These are phyloP conservation scores for Mycena polygramma DNA, from an alignment of 768 basidiomycete species.

Conservation along the genomic window DNA sequence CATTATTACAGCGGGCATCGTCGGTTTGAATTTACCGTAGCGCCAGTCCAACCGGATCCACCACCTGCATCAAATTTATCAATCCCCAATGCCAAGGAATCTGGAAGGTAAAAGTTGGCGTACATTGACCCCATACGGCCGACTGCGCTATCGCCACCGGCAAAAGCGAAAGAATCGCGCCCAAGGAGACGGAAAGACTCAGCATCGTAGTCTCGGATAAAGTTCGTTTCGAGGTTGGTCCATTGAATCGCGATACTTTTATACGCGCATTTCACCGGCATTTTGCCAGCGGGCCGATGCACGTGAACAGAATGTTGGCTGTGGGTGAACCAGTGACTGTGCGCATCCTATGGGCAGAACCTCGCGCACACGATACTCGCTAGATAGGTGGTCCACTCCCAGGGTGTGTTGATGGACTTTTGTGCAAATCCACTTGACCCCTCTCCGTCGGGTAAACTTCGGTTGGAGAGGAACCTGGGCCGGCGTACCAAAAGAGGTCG, in stretches of 20 bases:
- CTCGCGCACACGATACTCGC: background rate
- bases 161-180: constrained; percentile 21
- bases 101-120: background rate
- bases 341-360: constrained; percentile 5
- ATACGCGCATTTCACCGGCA: constrained; percentile 17
- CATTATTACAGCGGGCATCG: too few species aligned
- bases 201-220: constrained; percentile 21
- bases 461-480: background rate
- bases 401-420: constrained; percentile 3
- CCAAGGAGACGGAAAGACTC: constrained; percentile 15
- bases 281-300: constrained; percentile 18
- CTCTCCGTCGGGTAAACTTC: constrained; percentile 10
- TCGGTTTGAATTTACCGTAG: constrained; percentile 7
- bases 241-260: constrained; percentile 1
- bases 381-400: background rate
- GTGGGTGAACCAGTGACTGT: constrained; percentile 9
- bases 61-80: constrained; percentile 17
- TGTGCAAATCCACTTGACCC: constrained; percentile 15
- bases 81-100: background rate
- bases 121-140: constrained; percentile 31
- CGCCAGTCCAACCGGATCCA: constrained; percentile 24
- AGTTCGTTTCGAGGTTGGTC: background rate
- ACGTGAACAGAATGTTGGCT: constrained; percentile 2
- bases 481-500: background rate
- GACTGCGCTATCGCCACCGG: constrained; percentile 29